Evolutionary conservation across 202 grass and related monocot genomes (phyloP).

Genomic region (Thinopyrum obtusiflorum): DNA sequence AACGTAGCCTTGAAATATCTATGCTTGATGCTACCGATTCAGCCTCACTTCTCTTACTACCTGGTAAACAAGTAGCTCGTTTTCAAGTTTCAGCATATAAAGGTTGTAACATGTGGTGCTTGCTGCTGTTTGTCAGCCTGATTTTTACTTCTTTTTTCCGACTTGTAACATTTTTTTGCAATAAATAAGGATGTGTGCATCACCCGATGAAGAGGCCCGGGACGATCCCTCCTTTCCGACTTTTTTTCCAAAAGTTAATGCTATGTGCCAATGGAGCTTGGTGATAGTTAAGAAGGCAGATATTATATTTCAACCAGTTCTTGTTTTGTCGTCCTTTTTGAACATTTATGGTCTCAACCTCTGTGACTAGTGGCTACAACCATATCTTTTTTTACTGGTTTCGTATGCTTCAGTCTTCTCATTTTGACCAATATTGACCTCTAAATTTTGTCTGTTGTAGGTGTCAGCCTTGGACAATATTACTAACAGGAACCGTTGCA

Average conservation of each 20-base stretch:
- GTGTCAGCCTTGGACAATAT: constrained; percentile 98
- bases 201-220: background rate
- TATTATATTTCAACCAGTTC: background rate
- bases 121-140: background rate
- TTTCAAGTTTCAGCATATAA: background rate
- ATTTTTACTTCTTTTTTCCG: background rate
- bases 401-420: background rate
- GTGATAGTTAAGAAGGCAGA: background rate
- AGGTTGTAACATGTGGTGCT: background rate
- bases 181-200: background rate
- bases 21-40: background rate
- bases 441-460: constrained; percentile 33
- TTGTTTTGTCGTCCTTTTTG: background rate
- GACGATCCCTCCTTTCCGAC: background rate
- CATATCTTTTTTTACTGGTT: background rate
- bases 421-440: background rate
- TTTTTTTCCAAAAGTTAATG: background rate
- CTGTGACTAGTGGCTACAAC: background rate
- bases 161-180: background rate
- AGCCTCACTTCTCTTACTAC: background rate
- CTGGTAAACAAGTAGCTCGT: background rate
- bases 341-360: background rate
- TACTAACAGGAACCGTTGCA: constrained; percentile 60
- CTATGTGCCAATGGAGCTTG: background rate
- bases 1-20: background rate